These are phyloP conservation scores for Onygenales sp. DNA, from an alignment of 2,329 filamentous ascomycete species.

Conservation along the genomic window DNA sequence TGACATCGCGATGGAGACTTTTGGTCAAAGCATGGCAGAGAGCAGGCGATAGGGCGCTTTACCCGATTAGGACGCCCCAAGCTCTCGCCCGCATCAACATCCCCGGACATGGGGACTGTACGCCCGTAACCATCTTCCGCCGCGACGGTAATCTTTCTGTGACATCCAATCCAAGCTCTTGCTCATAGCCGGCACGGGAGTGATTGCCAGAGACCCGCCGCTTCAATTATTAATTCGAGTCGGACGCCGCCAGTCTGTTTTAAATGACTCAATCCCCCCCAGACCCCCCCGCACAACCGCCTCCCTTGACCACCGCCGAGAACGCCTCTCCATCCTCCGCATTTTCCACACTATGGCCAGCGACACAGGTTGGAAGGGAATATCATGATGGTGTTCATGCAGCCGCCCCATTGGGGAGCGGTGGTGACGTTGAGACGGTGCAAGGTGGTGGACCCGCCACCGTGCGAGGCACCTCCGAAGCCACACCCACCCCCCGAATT, in stretches of 20 bases:
- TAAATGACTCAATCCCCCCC: neutral
- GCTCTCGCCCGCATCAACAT: neutral
- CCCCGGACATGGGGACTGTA: neutral
- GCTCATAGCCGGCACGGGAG: too few species aligned
- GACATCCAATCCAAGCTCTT: too few species aligned
- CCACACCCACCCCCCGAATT: slow-evolving; percentile 25
- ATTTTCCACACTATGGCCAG: neutral
- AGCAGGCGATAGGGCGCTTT: neutral
- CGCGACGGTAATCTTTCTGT: too few species aligned
- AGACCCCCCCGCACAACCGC: neutral
- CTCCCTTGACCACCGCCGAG: neutral
- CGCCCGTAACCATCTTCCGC: too few species aligned
- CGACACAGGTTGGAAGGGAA: neutral
- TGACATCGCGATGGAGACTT: too few species aligned
- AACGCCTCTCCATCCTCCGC: neutral
- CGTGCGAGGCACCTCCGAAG: neutral
- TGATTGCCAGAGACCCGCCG: neutral
- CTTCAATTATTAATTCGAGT: neutral
- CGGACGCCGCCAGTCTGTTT: neutral
- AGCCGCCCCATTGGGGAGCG: too few species aligned
- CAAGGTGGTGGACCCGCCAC: neutral
- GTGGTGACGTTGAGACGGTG: neutral
- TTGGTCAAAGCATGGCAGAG: too few species aligned
- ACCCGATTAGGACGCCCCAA: neutral
- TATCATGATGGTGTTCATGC: neutral